Evolutionary conservation across 441 rosid genomes (phyloP).

Genomic region (Syzygium malaccense): DNA sequence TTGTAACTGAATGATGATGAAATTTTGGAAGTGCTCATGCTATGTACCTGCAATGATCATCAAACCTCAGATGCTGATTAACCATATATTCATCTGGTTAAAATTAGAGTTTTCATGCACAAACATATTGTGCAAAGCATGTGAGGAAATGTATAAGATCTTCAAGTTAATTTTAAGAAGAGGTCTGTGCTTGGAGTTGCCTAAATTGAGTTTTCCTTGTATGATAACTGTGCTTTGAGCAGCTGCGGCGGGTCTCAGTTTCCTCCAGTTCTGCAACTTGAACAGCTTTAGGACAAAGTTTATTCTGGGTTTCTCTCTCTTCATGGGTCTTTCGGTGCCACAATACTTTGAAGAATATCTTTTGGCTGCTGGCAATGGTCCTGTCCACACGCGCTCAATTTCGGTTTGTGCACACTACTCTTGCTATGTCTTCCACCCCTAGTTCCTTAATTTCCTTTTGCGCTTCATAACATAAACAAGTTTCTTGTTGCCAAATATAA

Average conservation of each 20-base stretch:
- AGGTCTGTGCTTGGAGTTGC: background rate
- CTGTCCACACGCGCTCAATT: slow-evolving; percentile 45
- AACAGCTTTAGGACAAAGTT: slow-evolving; percentile 80
- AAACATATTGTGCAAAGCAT: background rate
- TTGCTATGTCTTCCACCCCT: background rate
- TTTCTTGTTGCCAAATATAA: background rate
- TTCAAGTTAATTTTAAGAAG: background rate
- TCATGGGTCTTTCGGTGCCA: slow-evolving; percentile 71
- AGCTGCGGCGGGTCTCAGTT: slow-evolving; percentile 71
- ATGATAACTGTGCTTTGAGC: slow-evolving; percentile 11
- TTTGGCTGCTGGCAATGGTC: slow-evolving; percentile 45
- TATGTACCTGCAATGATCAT: background rate
- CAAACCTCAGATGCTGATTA: background rate
- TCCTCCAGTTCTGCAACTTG: slow-evolving; percentile 72
- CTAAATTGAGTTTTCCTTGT: background rate
- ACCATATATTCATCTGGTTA: background rate
- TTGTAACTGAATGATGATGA: background rate
- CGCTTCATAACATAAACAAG: background rate
- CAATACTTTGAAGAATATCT: slow-evolving; percentile 58
- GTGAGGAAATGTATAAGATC: background rate
- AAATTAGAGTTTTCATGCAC: background rate
- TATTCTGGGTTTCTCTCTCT: slow-evolving; percentile 67
- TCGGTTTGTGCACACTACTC: slow-evolving; percentile 26
- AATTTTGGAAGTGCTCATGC: background rate
- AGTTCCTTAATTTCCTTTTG: background rate